Evolutionary conservation across 768 basidiomycete species (phyloP).

Genomic region (Auricularia heimuer): DNA sequence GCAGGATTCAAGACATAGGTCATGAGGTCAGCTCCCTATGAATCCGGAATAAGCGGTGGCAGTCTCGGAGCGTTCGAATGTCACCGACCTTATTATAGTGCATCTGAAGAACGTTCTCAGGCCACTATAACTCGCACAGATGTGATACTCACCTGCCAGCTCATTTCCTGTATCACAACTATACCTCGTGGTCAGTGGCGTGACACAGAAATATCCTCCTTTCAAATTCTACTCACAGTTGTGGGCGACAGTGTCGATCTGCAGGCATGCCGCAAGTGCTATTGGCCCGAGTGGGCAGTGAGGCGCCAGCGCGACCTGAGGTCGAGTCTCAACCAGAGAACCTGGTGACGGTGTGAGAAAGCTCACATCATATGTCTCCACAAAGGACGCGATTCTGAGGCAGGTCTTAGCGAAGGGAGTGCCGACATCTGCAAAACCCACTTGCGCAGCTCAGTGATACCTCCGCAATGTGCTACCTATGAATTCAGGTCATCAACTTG

Average conservation of each 20-base stretch:
- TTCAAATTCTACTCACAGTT: conserved; percentile 37
- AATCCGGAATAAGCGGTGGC: neutral
- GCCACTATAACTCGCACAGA: neutral
- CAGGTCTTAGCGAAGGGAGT: neutral
- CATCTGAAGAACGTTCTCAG: conserved; percentile 29
- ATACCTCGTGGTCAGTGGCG: neutral
- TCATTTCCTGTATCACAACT: conserved; percentile 62
- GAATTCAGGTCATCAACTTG: neutral
- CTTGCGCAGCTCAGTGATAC: conserved; percentile 44
- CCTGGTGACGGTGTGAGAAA: conserved; percentile 7
- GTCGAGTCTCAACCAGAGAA: neutral
- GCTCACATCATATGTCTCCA: conserved; percentile 63
- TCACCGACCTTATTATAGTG: conserved; percentile 46
- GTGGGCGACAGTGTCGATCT: conserved; percentile 46
- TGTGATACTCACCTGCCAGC: conserved; percentile 35
- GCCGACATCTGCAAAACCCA: neutral
- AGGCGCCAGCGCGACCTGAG: conserved; percentile 31
- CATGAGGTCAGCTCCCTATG: conserved; percentile 38
- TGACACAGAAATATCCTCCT: neutral
- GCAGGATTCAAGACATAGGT: conserved; percentile 41
- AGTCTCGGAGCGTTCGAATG: neutral
- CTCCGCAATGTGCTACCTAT: conserved; percentile 49
- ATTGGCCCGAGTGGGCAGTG: conserved; percentile 68
- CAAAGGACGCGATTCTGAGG: conserved; percentile 41
- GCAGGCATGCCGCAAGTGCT: conserved; percentile 60